Base-by-base conservation (phyloP, 2,329 filamentous ascomycete genomes). In the Aspergillus ochraceus region DNA sequence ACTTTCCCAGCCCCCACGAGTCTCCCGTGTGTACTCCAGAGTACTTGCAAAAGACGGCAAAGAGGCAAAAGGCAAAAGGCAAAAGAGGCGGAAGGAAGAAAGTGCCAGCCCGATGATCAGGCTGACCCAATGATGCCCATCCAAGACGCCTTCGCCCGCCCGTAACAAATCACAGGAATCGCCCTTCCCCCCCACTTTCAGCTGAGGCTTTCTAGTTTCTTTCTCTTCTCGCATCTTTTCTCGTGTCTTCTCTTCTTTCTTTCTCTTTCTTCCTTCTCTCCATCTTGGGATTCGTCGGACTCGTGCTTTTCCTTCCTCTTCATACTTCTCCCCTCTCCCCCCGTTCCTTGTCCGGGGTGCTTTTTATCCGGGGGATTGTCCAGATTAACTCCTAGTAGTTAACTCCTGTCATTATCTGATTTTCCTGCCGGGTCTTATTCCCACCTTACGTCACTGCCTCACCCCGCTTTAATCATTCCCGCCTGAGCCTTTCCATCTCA, bases 251-350 rank as follows among this genome's bases (percentile, higher is more conserved):
- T 32, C 47, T 52, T 61, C 49, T 49, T 12, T 47, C 32, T 49
- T 32, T 47, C 22, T 26, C 32, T 51, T 39, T 49, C 49, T 46
- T 51, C 24, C 46, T 52, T 45, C 36, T 55, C 53, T 51, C 14
- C 24, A 51, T 36, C 49, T 14, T 6, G 30, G 36, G 14, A n/a
- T 42, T n/a, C 36, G 36, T 42, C 36, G 14, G 36, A 17, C 17
- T 42, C 36, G 36, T n/a, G 36, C 36, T 42, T 42, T 52, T 74
- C 66, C 54, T 54, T 61, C 65, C 64, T 57, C 71, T 46, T 26
- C 46, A 19, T 51, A 29, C 26, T 9, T 9, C 26, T 9, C 26
- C 8, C 26, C 26, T 29, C 26, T 29, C 8, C 26, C 26, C 8
- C 19, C 46, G 24, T 22, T 24, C 32, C 36, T 47, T 17, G 17